Evolutionary conservation across 2,329 filamentous ascomycete species (phyloP), one percentile per base, ranked within the genome.

Genomic region (Colletotrichum sp.): DNA sequence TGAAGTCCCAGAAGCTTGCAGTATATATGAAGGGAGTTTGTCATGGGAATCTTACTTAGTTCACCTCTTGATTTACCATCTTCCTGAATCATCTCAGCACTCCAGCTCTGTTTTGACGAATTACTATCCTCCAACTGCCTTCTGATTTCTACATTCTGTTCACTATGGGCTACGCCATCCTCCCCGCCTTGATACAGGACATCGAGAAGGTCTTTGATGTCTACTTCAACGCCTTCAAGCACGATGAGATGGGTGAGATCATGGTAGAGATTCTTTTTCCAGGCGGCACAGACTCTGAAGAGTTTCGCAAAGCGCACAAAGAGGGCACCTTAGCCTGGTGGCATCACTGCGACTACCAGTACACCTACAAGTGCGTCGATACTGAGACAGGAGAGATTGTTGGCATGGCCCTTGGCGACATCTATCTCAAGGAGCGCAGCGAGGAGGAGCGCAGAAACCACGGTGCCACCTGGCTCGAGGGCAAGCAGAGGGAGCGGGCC

Each of bases 301-400:
- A 84, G 48, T 88, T 88, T 79, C 85, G 87, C 52, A 84, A 86
- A 70, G 83, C 80, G 5, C 88, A 89, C 77, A 82, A 86, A 32
- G 81, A 81, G 3, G 86, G 84, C 25, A 88, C 86, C 2, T 78
- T 86, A 16, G 82, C 80, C 8, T 86, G 82, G 80, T 85, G 84
- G 83, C 82, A 86, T 68, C 83, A 80, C 15, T 84, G 80, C 73
- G 79, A 82, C 15, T 80, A 81, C 22, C 87, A 89, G 73, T 87
- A 88, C 79, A 89, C 87, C 7, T 81, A 86, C 75, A 89, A 89
- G 80, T 87, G 84, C 48, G 82, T 89, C 28, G 87, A 90, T 76
- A 84, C 83, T 9, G 82, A 83, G 5, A 86, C 83, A 1, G 84
- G 84, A 9, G 83, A 85, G 39, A 84, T 88, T 27, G 82, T 88